Evolutionary conservation across 1,139 yeast genomes (phyloP), one percentile per base, ranked within the genome.

Genomic region (Geotrichum australiense): DNA sequence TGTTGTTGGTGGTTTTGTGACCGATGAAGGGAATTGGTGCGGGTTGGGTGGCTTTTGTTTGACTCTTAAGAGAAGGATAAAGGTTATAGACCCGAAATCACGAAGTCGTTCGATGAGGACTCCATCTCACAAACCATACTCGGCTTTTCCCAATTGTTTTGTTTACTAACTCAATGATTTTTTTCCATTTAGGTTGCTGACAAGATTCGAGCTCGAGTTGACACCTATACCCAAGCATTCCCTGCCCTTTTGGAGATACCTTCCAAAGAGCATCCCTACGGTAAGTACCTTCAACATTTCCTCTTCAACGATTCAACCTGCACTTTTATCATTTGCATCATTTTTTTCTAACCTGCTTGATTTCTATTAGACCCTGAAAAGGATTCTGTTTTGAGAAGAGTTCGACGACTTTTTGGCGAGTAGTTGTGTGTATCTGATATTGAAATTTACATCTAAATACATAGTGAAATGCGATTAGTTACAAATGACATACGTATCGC

Each of bases 221-320:
- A 93, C 58, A 71, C 75, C 37, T 91, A 75, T 64, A 78, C 94
- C 25, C 78, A 80, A 53, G 95, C 98, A 8, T 91, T 91, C 65
- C 99, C 99, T 5, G 96, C 98, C 2, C 78, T 91, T 40, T 71
- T 91, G 58, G 99, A 91, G 65, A 91, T 91, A 53, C 99, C 99
- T 29, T 85, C 97, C 14, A 91, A 91, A 68, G 99, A 91, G 59
- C 97, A 91, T 62, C 98, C 99, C 18, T 91, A 91, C 62, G 76
- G 61, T 57, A 45, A 29, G 61, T 51, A 11, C n/a, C 10, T 3
- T 32, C n/a, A n/a, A n/a, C n/a, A n/a, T n/a, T n/a, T n/a, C n/a
- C n/a, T 33, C 7, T n/a, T 12, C 11, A 8, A 12, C 11, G 14
- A 14, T 30, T n/a, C 11, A 22, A 24, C 43, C 28, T 10, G 24